These are phyloP conservation scores for Ascochyta viciae-villosae DNA, from an alignment of 2,329 filamentous ascomycete genomes.

Conservation along the genomic window DNA sequence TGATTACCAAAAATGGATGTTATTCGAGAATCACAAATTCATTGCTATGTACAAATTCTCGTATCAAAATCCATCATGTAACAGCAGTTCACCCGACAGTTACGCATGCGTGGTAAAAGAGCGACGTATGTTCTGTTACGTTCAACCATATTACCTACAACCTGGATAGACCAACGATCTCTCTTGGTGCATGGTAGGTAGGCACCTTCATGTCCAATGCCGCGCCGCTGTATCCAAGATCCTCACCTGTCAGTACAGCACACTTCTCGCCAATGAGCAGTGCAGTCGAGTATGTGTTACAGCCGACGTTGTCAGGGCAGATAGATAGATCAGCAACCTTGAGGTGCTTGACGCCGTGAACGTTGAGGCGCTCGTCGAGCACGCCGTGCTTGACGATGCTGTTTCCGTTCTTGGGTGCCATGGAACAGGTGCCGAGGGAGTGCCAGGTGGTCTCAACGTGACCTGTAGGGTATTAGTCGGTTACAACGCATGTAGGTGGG, in stretches of 20 bases:
- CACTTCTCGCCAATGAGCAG: constrained; percentile 79
- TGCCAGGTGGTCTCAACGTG: constrained; percentile 83
- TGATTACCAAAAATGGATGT: too few relatives aligned
- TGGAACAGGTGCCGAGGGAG: constrained; percentile 72
- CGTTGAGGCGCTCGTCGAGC: constrained; percentile 77
- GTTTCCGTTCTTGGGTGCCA: constrained; percentile 79
- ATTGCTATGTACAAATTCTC: neutral
- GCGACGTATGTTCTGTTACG: neutral
- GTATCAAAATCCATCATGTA: neutral
- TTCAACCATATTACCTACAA: constrained; percentile 52
- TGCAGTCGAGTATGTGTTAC: constrained; percentile 69
- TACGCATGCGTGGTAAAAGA: neutral
- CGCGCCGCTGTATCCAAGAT: constrained; percentile 74
- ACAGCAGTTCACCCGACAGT: neutral
- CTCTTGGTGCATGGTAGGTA: constrained; percentile 56
- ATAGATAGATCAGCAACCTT: constrained; percentile 80
- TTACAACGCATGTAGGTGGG: neutral
- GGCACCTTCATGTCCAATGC: constrained; percentile 80
- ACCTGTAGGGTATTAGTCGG: constrained; percentile 25
- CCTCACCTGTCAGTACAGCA: constrained; percentile 72
- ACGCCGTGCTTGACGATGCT: constrained; percentile 82
- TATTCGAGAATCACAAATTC: neutral
- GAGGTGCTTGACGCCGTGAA: constrained; percentile 77
- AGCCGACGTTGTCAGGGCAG: constrained; percentile 77
- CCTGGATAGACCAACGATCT: constrained; percentile 52